Conservation (phyloP, 306 rosid genomes). For the Myrica gale region DNA sequence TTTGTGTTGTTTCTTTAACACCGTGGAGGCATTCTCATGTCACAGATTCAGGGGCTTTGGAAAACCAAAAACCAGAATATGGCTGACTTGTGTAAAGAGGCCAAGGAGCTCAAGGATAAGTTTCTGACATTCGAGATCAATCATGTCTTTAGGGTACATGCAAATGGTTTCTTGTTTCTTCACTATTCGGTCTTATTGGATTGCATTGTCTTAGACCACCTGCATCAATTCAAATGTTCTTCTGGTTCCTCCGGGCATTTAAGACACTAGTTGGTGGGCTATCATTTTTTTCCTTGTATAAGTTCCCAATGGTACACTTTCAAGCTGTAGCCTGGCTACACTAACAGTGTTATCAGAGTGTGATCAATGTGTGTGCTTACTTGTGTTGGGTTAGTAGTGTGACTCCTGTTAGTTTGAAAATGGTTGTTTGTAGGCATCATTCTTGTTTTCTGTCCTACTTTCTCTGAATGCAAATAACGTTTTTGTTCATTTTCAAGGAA, state of each 20-base stretch:
- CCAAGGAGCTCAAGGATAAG: slow-evolving; percentile 51
- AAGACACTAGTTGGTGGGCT: neutral
- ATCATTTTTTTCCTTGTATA: neutral
- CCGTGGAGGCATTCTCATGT: slow-evolving; percentile 11
- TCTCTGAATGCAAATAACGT: slow-evolving; percentile 2
- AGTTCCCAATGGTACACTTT: neutral
- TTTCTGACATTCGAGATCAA: slow-evolving; percentile 65
- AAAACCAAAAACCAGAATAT: slow-evolving; percentile 62
- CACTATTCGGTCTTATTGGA: neutral
- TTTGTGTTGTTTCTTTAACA: neutral
- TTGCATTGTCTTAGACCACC: neutral
- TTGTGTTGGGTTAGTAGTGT: neutral
- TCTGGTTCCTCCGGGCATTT: neutral
- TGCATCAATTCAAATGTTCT: neutral
- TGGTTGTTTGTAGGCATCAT: neutral
- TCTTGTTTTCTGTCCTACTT: neutral
- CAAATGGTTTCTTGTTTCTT: slow-evolving; percentile 15
- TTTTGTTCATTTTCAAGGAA: slow-evolving; percentile 47
- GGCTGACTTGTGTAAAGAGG: slow-evolving; percentile 58
- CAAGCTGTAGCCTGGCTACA: neutral
- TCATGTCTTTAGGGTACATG: slow-evolving; percentile 67
- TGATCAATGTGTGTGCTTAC: neutral
- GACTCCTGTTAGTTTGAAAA: neutral
- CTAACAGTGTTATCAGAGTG: neutral
- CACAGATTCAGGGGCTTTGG: slow-evolving; percentile 74